phyloP scores from a whole-genome alignment of 192 early-diverging fungal species.

The Coemansia sp. region DNA sequence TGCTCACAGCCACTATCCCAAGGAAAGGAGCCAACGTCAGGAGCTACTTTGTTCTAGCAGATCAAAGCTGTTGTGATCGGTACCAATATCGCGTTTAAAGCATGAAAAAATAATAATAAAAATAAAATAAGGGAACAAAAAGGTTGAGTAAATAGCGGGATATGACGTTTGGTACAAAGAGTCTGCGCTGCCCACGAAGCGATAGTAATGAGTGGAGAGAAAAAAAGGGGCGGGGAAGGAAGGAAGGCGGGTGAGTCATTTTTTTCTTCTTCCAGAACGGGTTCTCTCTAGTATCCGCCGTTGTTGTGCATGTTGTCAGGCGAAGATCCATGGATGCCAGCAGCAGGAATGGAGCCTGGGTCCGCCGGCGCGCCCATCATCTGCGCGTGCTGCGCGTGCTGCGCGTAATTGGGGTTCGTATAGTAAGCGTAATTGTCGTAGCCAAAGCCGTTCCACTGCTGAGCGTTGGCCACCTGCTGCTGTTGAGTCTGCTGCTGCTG shows the following conservation, averaged over 20 bases:
- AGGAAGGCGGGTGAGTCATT: too few relatives aligned
- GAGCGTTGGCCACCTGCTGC: constrained; percentile 31
- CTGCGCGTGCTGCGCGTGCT: constrained; percentile 38
- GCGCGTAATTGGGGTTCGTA: constrained; percentile 44
- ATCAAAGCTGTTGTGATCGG: background rate
- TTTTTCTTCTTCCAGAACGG: background rate
- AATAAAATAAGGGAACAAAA: background rate
- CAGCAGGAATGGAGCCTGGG: constrained; percentile 16
- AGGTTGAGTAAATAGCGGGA: background rate
- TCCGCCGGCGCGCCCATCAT: constrained; percentile 33
- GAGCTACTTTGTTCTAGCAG: too few relatives aligned
- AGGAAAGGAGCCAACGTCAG: too few relatives aligned
- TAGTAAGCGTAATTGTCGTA: constrained; percentile 56
- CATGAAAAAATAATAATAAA: background rate
- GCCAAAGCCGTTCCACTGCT: constrained; percentile 42
- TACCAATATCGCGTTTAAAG: background rate
- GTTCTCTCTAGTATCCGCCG: constrained; percentile 23
- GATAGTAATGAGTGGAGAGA: background rate
- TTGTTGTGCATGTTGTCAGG: constrained; percentile 5
- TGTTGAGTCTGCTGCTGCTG: constrained; percentile 21
- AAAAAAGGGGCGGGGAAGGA: too few relatives aligned
- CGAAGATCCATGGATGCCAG: constrained; percentile 8
- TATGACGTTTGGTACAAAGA: constrained; percentile 15
- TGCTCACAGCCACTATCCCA: too few relatives aligned
- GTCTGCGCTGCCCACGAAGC: background rate